Conservation (phyloP, 1,139 yeast species). For the Yamadazyma dendronema region DNA sequence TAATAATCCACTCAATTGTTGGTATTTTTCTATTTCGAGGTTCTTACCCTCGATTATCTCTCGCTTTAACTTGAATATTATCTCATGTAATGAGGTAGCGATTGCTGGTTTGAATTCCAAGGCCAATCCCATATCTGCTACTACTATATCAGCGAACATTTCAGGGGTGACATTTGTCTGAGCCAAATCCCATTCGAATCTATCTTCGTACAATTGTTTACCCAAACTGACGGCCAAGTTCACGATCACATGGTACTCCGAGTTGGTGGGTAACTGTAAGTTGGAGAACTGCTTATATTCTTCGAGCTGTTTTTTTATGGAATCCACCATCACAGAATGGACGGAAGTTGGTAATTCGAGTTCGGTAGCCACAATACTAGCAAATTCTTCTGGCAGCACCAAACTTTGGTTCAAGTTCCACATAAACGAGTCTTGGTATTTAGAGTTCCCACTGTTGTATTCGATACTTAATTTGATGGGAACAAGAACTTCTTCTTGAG, state of each 20-base stretch:
- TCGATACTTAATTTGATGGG: slow-evolving; percentile 82
- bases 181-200: slow-evolving; percentile 89
- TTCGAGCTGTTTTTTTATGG: slow-evolving; percentile 77
- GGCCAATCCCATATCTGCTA: slow-evolving; percentile 77
- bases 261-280: slow-evolving; percentile 62
- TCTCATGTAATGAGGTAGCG: slow-evolving; percentile 83
- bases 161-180: slow-evolving; percentile 76
- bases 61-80: slow-evolving; percentile 69
- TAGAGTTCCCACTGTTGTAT: slow-evolving; percentile 54
- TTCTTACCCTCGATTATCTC: slow-evolving; percentile 74
- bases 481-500: slow-evolving; percentile 50
- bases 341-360: slow-evolving; percentile 70
- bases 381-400: slow-evolving; percentile 82
- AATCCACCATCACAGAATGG: slow-evolving; percentile 63
- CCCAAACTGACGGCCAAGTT: slow-evolving; percentile 82
- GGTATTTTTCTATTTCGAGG: slow-evolving; percentile 45
- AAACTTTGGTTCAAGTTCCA: slow-evolving; percentile 85
- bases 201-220: slow-evolving; percentile 83
- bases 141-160: slow-evolving; percentile 76
- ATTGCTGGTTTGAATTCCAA: slow-evolving; percentile 91
- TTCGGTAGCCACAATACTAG: slow-evolving; percentile 75
- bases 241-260: slow-evolving; percentile 73
- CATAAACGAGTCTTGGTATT: slow-evolving; percentile 77
- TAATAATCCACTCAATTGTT: slow-evolving; percentile 42
- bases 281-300: slow-evolving; percentile 59